A percentile compares a stretch with the other conserved stretches of the same genome.
These are phyloP conservation scores for Aspergillus sp. DNA, from an alignment of 2,329 filamentous ascomycete genomes.

Conservation along the genomic window DNA sequence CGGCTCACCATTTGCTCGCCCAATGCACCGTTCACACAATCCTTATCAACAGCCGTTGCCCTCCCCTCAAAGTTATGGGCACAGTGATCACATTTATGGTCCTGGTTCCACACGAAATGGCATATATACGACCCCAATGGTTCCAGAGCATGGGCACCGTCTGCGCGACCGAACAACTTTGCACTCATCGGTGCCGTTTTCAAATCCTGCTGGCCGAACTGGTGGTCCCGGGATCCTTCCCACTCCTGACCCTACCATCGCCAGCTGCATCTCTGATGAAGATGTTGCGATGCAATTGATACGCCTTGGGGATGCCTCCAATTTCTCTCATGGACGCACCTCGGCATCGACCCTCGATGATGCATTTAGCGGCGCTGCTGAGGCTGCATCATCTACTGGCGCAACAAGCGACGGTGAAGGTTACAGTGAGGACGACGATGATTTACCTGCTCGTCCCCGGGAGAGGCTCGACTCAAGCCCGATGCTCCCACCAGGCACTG, in stretches of 20 bases:
- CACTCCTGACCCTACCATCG: slow-evolving; percentile 95
- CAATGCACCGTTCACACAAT: slow-evolving; percentile 75
- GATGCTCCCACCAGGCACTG: slow-evolving; percentile 45
- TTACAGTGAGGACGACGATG: slow-evolving; percentile 61
- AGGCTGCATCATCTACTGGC: slow-evolving; percentile 79
- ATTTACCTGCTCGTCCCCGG: slow-evolving; percentile 49
- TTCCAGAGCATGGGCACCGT: slow-evolving; percentile 60
- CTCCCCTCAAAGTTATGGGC: slow-evolving; percentile 76
- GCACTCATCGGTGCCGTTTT: slow-evolving; percentile 43
- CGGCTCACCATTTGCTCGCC: slow-evolving; percentile 69
- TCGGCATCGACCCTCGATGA: slow-evolving; percentile 93
- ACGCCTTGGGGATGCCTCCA: slow-evolving; percentile 89
- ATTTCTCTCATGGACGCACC: slow-evolving; percentile 87
- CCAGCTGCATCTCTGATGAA: slow-evolving; percentile 95
- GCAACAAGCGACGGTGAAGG: slow-evolving; percentile 76
- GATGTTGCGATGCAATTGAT: slow-evolving; percentile 97
- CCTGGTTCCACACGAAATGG: slow-evolving; percentile 31
- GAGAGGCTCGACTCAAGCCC: slow-evolving; percentile 41
- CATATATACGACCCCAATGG: slow-evolving; percentile 63
- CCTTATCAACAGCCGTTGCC: slow-evolving; percentile 74
- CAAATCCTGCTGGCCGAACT: slow-evolving; percentile 39
- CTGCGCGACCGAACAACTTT: slow-evolving; percentile 65
- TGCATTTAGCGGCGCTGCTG: slow-evolving; percentile 85
- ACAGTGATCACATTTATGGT: slow-evolving; percentile 46
- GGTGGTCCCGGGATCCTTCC: slow-evolving; percentile 67